Evolutionary conservation across 2,329 filamentous ascomycete species (phyloP).

Genomic region (Leptographium procerum): DNA sequence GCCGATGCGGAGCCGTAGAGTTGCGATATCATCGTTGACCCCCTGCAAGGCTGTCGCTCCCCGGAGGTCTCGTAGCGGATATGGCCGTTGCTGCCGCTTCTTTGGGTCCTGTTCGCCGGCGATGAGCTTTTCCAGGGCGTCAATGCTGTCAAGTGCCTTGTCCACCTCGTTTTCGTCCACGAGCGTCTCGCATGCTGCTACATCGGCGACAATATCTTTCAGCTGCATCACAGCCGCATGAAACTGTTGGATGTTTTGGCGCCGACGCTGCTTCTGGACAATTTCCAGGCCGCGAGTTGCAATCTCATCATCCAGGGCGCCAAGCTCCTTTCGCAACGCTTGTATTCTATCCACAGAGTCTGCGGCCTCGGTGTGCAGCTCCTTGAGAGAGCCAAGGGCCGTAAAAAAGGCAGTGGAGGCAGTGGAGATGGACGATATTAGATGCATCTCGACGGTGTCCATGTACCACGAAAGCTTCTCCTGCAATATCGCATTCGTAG

Average conservation of each 20-base stretch:
- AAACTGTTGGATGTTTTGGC: slow-evolving; percentile 75
- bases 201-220: slow-evolving; percentile 61
- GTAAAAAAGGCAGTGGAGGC: slow-evolving; percentile 96
- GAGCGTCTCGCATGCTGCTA: slow-evolving; percentile 65
- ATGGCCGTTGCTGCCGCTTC: not conserved
- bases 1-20: slow-evolving; percentile 70
- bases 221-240: slow-evolving; percentile 77
- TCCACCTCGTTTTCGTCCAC: slow-evolving; percentile 80
- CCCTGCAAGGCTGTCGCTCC: slow-evolving; percentile 69
- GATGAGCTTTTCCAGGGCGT: slow-evolving; percentile 68
- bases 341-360: slow-evolving; percentile 86
- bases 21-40: slow-evolving; percentile 63
- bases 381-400: slow-evolving; percentile 77
- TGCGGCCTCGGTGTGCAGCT: slow-evolving; percentile 83
- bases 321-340: slow-evolving; percentile 64
- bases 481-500: slow-evolving; percentile 92
- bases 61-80: slow-evolving; percentile 55
- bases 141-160: slow-evolving; percentile 65
- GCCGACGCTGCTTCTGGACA: slow-evolving; percentile 67
- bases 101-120: slow-evolving; percentile 50
- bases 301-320: slow-evolving; percentile 75
- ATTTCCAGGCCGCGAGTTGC: slow-evolving; percentile 76
- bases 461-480: slow-evolving; percentile 99
- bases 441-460: slow-evolving; percentile 95
- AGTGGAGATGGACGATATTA: slow-evolving; percentile 91